A percentile compares a stretch with the other conserved stretches of the same genome.
Conservation (phyloP, 2,329 filamentous ascomycete species). For the Trichoderma sp. region DNA sequence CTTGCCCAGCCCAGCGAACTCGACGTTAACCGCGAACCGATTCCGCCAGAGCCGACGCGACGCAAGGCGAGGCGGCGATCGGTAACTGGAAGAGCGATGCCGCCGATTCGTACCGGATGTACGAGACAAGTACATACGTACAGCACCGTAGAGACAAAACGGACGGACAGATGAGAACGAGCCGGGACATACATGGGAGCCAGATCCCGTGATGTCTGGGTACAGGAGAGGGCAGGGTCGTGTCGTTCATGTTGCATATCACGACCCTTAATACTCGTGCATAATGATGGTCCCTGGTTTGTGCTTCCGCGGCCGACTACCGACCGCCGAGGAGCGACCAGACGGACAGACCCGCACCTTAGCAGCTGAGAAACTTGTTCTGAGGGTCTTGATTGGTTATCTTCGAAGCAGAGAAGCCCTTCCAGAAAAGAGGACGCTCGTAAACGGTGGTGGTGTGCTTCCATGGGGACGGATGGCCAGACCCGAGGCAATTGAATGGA, state of each 20-base stretch:
- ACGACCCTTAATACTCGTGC: background rate
- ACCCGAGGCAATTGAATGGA: background rate
- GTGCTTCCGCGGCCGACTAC: constrained; percentile 4
- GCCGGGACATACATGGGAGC: background rate
- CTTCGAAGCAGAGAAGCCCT: background rate
- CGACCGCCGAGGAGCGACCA: constrained; percentile 3
- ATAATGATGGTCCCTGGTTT: background rate
- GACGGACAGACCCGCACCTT: constrained; percentile 3
- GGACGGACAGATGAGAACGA: too few relatives aligned
- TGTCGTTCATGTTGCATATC: background rate
- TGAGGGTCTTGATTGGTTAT: background rate
- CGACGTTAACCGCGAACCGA: constrained; percentile 7
- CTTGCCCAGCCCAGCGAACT: background rate
- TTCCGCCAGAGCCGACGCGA: background rate
- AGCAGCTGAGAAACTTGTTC: background rate
- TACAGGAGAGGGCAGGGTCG: background rate
- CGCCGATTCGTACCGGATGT: background rate
- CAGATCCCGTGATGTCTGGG: background rate
- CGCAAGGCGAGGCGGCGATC: constrained; percentile 6
- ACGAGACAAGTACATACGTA: background rate
- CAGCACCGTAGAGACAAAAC: background rate
- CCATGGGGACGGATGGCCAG: background rate
- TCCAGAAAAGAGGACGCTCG: background rate
- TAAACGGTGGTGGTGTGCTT: background rate
- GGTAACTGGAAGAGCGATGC: background rate